Conservation (phyloP, 169 alveolate genomes). For the Cryptosporidium sp. region DNA sequence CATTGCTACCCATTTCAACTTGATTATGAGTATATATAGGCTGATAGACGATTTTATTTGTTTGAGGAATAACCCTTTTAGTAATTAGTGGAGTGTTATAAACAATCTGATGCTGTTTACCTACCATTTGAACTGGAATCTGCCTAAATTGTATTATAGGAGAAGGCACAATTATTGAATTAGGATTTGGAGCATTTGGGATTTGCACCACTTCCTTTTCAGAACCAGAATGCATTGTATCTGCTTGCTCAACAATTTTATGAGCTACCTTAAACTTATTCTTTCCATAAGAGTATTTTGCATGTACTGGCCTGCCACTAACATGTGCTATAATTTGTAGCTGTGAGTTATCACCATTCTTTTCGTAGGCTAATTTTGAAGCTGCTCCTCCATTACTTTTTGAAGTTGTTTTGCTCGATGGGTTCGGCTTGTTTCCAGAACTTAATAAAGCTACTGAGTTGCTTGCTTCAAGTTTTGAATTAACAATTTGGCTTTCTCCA, state of each 20-base stretch:
- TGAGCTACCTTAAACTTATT: constrained; percentile 32
- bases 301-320: constrained; percentile 70
- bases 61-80: constrained; percentile 62
- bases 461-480: neutral
- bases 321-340: constrained; percentile 52
- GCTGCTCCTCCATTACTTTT: neutral
- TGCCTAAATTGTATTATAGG: constrained; percentile 27
- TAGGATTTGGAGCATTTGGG: neutral
- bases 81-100: constrained; percentile 61
- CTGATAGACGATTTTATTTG: constrained; percentile 8
- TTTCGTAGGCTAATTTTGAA: neutral
- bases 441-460: neutral
- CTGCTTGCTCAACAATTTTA: neutral
- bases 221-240: neutral
- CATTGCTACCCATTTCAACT: constrained; percentile 28
- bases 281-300: constrained; percentile 25
- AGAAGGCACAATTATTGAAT: constrained; percentile 23
- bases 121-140: constrained; percentile 9
- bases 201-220: neutral
- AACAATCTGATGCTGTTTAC: constrained; percentile 15
- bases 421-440: neutral
- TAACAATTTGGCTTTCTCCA: neutral
- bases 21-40: constrained; percentile 35
- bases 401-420: neutral
- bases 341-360: neutral